These are phyloP conservation scores for Vigna radiata DNA, from an alignment of 306 rosid genomes.

Conservation along the genomic window DNA sequence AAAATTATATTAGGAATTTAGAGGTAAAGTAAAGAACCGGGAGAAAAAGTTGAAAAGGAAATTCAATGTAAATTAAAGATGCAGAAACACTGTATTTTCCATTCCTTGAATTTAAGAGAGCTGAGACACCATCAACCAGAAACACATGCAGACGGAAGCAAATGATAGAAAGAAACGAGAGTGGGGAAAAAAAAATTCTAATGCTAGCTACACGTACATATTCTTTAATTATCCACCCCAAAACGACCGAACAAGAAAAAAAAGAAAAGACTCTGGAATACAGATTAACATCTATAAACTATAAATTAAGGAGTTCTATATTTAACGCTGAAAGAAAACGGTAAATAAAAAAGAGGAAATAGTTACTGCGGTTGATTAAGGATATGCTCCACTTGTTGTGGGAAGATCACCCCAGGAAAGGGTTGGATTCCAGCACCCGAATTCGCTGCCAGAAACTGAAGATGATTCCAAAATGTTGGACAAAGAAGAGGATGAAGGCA, in stretches of 20 bases:
- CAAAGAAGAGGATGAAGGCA: constrained; percentile 57
- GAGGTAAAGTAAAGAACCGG: constrained; percentile 30
- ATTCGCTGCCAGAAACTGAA: constrained; percentile 62
- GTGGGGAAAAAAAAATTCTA: background rate
- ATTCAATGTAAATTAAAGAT: constrained; percentile 7
- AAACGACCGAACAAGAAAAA: constrained; percentile 41
- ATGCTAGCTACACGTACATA: constrained; percentile 46
- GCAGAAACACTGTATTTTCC: constrained; percentile 33
- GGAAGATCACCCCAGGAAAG: constrained; percentile 84
- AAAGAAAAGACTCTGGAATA: constrained; percentile 19
- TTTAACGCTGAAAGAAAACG: constrained; percentile 2
- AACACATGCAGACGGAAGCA: constrained; percentile 21
- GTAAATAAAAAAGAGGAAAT: constrained; percentile 29
- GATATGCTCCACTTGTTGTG: constrained; percentile 81
- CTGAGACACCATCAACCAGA: constrained; percentile 54
- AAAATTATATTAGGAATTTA: background rate
- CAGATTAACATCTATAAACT: constrained; percentile 42
- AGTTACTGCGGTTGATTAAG: constrained; percentile 42
- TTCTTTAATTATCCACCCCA: constrained; percentile 42
- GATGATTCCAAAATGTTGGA: constrained; percentile 68
- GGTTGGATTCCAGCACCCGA: constrained; percentile 87
- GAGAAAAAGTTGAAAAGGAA: constrained; percentile 8
- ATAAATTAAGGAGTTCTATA: constrained; percentile 21
- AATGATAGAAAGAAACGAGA: constrained; percentile 4
- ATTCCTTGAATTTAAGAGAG: constrained; percentile 41